phyloP scores from a whole-genome alignment of 2,329 filamentous ascomycete species.

The Fusarium protoensiforme region DNA sequence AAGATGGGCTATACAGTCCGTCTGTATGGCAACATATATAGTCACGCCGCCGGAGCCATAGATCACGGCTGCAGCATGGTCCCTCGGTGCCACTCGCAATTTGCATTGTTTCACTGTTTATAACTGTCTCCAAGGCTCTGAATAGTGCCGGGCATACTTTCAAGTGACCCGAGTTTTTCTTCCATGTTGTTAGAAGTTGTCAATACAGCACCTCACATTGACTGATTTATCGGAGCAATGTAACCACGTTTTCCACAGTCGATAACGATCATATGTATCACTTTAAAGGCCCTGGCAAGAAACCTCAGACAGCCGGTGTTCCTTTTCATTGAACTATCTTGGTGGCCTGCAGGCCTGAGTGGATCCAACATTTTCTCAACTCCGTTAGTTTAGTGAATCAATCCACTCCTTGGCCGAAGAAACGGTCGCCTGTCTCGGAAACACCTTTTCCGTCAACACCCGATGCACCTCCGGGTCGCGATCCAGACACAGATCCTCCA shows the following conservation, averaged over 20 bases:
- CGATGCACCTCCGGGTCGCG: not conserved
- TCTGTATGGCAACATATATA: not conserved
- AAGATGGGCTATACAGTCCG: not conserved
- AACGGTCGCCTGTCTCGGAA: constrained; percentile 37
- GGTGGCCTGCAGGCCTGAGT: not conserved
- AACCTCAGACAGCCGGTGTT: not conserved
- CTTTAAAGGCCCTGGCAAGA: not conserved
- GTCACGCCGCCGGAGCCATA: not conserved
- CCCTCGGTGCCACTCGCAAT: not conserved
- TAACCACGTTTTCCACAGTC: not conserved
- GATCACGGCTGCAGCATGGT: not conserved
- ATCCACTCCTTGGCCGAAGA: not conserved
- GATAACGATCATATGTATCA: not conserved
- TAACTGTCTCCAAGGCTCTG: not conserved
- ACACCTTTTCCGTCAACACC: constrained; percentile 1
- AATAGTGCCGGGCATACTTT: not conserved
- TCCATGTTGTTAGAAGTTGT: not conserved
- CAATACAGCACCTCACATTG: not conserved
- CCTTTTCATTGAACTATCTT: not conserved
- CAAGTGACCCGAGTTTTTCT: not conserved
- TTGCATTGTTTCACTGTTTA: not conserved
- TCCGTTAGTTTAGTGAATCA: not conserved
- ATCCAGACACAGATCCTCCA: not conserved
- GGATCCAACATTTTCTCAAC: not conserved
- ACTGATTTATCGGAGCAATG: not conserved